Conservation (phyloP, 148 eudicot species). For the Rhododendron williamsianum region DNA sequence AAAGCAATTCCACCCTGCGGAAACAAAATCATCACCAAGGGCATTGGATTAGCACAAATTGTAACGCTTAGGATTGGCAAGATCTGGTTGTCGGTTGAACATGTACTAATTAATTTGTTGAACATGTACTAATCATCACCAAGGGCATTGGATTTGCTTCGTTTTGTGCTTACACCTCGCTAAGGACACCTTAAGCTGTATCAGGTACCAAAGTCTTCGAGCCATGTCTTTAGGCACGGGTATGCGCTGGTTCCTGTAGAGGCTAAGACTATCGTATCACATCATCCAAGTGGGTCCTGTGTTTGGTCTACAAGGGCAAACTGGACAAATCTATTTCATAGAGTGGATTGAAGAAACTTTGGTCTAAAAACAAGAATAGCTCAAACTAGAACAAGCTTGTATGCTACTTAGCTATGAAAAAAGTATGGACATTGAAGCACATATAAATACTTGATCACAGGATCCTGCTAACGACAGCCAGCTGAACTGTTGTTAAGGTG, state of each 20-base stretch:
- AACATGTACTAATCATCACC: too few species aligned
- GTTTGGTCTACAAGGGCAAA: background rate
- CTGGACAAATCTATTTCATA: background rate
- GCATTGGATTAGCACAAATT: background rate
- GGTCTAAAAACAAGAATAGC: background rate
- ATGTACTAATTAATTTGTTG: too few species aligned
- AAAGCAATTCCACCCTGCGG: background rate
- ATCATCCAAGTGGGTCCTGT: background rate
- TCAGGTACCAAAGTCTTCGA: too few species aligned
- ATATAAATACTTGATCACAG: background rate
- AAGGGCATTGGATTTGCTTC: too few species aligned
- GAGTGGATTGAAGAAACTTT: background rate
- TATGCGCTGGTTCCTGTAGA: background rate
- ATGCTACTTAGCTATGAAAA: background rate
- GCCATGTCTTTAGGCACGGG: too few species aligned
- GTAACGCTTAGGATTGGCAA: too few species aligned
- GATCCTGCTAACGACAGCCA: background rate
- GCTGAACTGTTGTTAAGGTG: background rate
- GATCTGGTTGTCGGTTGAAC: too few species aligned
- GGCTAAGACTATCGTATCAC: background rate
- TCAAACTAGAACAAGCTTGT: background rate
- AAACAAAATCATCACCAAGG: background rate
- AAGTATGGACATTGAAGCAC: background rate
- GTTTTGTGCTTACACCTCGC: too few species aligned
- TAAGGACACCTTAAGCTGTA: too few species aligned